Evolutionary conservation across 164 flowering plant genomes (phyloP).

Genomic region (Aristolochia fimbriata): DNA sequence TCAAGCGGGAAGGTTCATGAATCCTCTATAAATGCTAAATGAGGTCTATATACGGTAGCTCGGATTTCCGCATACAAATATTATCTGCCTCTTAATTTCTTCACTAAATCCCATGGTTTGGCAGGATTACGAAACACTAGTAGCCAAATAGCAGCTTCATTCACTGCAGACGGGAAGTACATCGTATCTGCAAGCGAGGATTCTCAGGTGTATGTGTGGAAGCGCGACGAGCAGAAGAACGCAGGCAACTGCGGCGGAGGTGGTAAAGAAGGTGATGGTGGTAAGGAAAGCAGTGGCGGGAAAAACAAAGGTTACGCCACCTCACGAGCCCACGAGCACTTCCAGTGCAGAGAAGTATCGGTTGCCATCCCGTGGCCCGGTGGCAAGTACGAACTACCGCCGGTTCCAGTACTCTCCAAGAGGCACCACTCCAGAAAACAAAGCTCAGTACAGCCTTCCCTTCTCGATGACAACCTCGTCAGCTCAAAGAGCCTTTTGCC

Average conservation of each 20-base stretch:
- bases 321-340: conserved; percentile 48
- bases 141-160: conserved; percentile 75
- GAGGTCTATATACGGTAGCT: too few relatives aligned
- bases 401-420: conserved; percentile 25
- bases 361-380: conserved; percentile 90
- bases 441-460: conserved; percentile 12
- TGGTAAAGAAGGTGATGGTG: neutral
- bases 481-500: conserved; percentile 23
- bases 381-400: conserved; percentile 43
- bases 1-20: too few relatives aligned
- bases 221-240: conserved; percentile 33
- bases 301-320: conserved; percentile 27
- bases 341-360: conserved; percentile 72
- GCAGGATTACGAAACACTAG: conserved; percentile 77
- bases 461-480: conserved; percentile 21
- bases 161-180: conserved; percentile 34
- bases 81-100: neutral
- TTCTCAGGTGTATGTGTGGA: conserved; percentile 77
- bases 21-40: too few relatives aligned
- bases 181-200: conserved; percentile 76
- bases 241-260: conserved; percentile 8
- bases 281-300: conserved; percentile 8
- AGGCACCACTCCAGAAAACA: conserved; percentile 22
- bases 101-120: neutral
- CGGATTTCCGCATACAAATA: neutral